Evolutionary conservation across 352 stramenopile species (phyloP).

Genomic region (Phytophthora aleatoria): DNA sequence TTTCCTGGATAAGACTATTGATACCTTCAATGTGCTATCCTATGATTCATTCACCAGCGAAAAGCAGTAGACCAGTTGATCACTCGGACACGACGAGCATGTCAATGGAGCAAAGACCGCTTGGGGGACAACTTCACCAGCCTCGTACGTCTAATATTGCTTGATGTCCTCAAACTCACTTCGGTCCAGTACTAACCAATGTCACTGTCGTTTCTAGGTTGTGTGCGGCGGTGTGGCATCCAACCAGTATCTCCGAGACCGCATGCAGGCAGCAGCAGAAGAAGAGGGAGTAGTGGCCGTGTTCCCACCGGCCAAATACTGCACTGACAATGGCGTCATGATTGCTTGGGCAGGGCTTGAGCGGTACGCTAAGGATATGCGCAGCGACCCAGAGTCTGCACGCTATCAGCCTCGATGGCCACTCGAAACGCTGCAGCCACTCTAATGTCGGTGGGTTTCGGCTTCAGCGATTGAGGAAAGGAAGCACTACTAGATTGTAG

Average conservation of each 20-base stretch:
- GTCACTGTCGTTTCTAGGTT: constrained; percentile 49
- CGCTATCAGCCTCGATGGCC: constrained; percentile 83
- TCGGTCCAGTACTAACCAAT: not conserved
- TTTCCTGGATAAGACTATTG: not conserved
- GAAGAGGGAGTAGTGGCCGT: constrained; percentile 53
- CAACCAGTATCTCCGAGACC: constrained; percentile 93
- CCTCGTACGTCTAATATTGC: constrained; percentile 60
- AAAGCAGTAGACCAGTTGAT: constrained; percentile 63
- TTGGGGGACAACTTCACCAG: constrained; percentile 57
- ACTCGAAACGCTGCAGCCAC: constrained; percentile 61
- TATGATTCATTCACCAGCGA: constrained; percentile 23
- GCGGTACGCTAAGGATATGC: constrained; percentile 55
- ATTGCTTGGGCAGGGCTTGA: constrained; percentile 94
- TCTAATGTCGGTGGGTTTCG: constrained; percentile 19
- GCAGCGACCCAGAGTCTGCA: constrained; percentile 51
- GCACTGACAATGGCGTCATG: constrained; percentile 99
- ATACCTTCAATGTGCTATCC: not conserved
- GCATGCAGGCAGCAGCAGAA: constrained; percentile 71
- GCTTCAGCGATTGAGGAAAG: no score
- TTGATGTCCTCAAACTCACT: not conserved
- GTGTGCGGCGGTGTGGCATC: constrained; percentile 97
- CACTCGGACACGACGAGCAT: constrained; percentile 87
- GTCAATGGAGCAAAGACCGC: constrained; percentile 75
- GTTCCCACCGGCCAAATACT: constrained; percentile 87
- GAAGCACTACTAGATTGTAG: not conserved